Evolutionary conservation across 2,329 filamentous ascomycete genomes (phyloP), one percentile per base, ranked within the genome.

Genomic region (Talaromyces rugulosus): DNA sequence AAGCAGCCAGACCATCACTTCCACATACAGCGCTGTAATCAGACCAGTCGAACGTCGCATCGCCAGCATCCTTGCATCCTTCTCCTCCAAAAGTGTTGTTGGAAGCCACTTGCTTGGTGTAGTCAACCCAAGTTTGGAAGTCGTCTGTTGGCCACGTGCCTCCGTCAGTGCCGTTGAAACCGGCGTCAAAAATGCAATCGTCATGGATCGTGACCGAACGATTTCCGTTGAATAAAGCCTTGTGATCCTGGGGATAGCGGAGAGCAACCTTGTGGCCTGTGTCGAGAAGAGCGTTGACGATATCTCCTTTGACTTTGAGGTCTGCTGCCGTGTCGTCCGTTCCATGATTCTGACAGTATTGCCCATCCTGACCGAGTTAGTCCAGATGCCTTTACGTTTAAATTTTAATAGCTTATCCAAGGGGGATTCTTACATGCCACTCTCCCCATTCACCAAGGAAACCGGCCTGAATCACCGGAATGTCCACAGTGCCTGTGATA

Each of bases 391-490:
- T 40, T 40, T 14, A 16, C 14, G 7, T 40, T 31, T 12, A 33
- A 8, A 53, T 8, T 30, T 8, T 53, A 7, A 18, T 53, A 3
- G 2, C 11, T 28, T 30, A 23, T 14, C 18, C 16, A 31, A 52
- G 6, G 11, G 7, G n/a, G 2, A 51, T 31, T 27, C 59, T 51
- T 61, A 61, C 54, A 58, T 61, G 59, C 59, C 55, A 61, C 59
- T 58, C 59, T 47, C 59, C 59, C 59, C 59, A 61, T 50, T 57
- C 27, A 33, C 59, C 59, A 11, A 61, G 55, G 47, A 61, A 61
- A 27, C 59, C 59, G 31, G 59, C 59, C 23, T 61, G 59, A 51
- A 61, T 57, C 27, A 61, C 59, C 14, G 59, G 59, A 16, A 61
- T 61, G 28, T 58, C 50, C 11, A 61, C 56, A 4, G n/a, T 52